phyloP scores from a whole-genome alignment of 208 protist genomes.

The Entamoeba moshkovskii region DNA sequence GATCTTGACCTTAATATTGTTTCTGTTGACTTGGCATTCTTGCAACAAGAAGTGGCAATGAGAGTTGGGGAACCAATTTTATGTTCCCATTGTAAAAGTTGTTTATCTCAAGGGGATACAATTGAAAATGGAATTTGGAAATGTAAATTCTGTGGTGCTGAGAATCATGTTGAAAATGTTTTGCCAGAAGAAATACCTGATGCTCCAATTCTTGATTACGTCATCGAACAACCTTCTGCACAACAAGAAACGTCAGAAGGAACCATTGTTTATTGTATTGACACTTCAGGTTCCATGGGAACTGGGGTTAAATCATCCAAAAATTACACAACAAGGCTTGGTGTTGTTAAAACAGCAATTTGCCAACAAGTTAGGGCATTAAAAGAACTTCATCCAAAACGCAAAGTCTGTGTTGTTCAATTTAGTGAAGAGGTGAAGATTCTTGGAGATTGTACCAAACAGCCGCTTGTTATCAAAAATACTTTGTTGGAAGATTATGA shows the following conservation, averaged over 20 bases:
- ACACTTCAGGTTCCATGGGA: not conserved
- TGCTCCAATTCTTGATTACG: not conserved
- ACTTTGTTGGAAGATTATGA: not conserved
- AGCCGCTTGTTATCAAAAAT: not conserved
- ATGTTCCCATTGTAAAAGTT: not conserved
- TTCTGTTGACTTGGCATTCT: not conserved
- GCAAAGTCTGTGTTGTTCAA: not conserved
- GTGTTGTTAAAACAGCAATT: not conserved
- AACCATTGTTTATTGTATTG: not conserved
- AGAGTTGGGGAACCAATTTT: not conserved
- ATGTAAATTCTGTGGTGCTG: not conserved
- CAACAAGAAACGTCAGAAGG: not conserved
- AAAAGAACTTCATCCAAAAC: not conserved
- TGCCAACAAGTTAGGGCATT: not conserved
- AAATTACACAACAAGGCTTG: not conserved
- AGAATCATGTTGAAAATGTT: not conserved
- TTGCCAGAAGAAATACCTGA: not conserved
- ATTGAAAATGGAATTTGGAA: not conserved
- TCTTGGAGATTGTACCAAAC: not conserved
- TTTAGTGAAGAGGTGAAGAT: not conserved
- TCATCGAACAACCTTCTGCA: not conserved
- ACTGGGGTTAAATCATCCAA: not conserved
- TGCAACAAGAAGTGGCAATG: not conserved
- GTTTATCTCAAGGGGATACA: not conserved
- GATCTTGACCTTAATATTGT: not conserved